Conservation (phyloP, 2,329 filamentous ascomycete genomes). For the Cadophora malorum region DNA sequence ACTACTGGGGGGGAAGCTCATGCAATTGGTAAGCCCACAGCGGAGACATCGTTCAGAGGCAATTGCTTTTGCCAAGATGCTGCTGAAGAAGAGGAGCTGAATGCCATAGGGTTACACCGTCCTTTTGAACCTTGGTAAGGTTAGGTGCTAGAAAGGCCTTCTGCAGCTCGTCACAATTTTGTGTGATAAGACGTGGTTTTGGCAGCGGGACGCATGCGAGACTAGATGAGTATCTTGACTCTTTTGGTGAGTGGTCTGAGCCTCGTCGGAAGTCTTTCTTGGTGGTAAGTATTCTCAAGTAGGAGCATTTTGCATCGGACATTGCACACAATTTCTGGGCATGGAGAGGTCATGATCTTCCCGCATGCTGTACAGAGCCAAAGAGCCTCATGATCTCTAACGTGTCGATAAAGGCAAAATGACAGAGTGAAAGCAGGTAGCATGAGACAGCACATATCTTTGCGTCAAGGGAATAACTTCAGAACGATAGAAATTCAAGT, state of each 20-base stretch:
- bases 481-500: too few relatives aligned
- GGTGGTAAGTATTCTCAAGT: neutral
- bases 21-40: neutral
- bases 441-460: neutral
- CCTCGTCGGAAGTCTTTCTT: neutral
- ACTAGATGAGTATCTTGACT: neutral
- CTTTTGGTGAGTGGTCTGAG: neutral
- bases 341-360: too few relatives aligned
- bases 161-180: constrained; percentile 8
- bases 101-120: constrained; percentile 3
- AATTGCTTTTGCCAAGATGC: constrained; percentile 10
- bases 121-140: constrained; percentile 7
- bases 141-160: neutral
- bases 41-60: too few relatives aligned
- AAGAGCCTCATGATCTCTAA: too few relatives aligned
- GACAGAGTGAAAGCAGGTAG: neutral
- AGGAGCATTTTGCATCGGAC: too few relatives aligned
- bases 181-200: constrained; percentile 11
- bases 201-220: neutral
- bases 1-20: constrained; percentile 1
- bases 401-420: too few relatives aligned
- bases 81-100: constrained; percentile 8
- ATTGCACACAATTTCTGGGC: too few relatives aligned
- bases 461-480: too few relatives aligned
- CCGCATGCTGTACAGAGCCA: too few relatives aligned